These are phyloP conservation scores for Acacia concinna DNA, from an alignment of 331 rosid species.

Conservation along the genomic window DNA sequence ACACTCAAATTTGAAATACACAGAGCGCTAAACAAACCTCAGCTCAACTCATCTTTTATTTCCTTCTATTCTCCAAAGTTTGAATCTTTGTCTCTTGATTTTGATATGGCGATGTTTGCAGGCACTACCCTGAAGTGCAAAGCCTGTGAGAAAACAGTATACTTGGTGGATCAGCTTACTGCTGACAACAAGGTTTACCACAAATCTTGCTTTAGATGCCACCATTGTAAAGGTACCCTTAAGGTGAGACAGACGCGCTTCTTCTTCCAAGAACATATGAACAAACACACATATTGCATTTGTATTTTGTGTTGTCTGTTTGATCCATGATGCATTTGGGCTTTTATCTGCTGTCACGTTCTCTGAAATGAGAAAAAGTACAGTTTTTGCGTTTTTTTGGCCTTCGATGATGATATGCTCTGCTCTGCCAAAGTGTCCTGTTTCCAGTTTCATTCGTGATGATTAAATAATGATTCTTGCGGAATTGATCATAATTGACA, in stretches of 20 bases:
- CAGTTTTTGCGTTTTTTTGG: no score
- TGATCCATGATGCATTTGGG: constrained; percentile 7
- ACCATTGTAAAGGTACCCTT: constrained; percentile 95
- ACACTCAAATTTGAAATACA: constrained; percentile 18
- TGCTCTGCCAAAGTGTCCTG: not conserved
- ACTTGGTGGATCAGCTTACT: constrained; percentile 86
- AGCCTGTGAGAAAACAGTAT: constrained; percentile 86
- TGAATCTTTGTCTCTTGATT: constrained; percentile 21
- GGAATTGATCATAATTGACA: not conserved
- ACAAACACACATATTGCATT: not conserved
- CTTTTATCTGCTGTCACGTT: not conserved
- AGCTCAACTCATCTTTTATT: constrained; percentile 2
- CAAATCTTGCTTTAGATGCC: constrained; percentile 91
- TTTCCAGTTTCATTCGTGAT: not conserved
- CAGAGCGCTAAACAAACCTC: not conserved
- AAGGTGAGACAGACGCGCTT: constrained; percentile 48
- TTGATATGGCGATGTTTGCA: constrained; percentile 68
- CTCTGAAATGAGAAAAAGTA: no score
- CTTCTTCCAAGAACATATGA: not conserved
- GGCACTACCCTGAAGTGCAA: constrained; percentile 96
- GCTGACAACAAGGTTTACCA: constrained; percentile 89
- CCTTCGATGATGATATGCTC: constrained; percentile 11
- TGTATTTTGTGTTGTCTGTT: not conserved
- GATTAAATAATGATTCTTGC: not conserved
- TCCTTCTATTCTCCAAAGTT: not conserved